Conservation (phyloP, 169 alveolate species). For the Nephromyces sp. region DNA sequence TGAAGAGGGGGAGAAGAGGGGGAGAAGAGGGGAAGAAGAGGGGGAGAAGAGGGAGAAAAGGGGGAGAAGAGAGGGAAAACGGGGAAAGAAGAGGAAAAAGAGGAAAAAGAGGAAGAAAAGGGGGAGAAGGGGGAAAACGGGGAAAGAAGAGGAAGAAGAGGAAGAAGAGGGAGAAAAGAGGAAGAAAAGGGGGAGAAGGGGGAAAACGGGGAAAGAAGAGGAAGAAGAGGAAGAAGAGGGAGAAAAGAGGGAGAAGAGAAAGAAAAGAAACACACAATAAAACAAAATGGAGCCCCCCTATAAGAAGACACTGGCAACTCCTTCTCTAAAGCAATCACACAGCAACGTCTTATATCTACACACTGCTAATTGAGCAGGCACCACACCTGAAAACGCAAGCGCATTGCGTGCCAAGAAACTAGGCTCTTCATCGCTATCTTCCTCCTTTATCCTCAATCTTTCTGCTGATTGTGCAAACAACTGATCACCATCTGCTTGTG, state of each 20-base stretch:
- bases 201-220: constrained; percentile 5
- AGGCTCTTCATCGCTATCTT: too few species aligned
- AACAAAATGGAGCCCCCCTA: too few species aligned
- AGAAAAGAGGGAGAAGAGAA: constrained; percentile 9
- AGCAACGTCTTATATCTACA: too few species aligned
- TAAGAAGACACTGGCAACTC: too few species aligned
- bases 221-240: constrained; percentile 27
- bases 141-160: not conserved
- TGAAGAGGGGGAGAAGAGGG: constrained; percentile 17
- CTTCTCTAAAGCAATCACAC: too few species aligned
- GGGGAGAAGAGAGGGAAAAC: constrained; percentile 6
- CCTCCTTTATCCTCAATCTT: too few species aligned
- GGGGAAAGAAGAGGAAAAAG: not conserved
- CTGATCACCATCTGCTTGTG: too few species aligned
- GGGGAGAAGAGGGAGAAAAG: not conserved
- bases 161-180: not conserved
- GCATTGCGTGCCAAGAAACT: too few species aligned
- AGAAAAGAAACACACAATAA: not conserved
- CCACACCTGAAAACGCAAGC: too few species aligned
- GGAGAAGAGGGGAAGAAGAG: not conserved
- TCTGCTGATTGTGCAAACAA: too few species aligned
- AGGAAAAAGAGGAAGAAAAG: not conserved
- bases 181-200: not conserved
- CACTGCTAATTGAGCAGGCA: too few species aligned
- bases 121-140: constrained; percentile 5